phyloP scores from a whole-genome alignment of 495 filamentous ascomycete species.

The Xylaria castorea region DNA sequence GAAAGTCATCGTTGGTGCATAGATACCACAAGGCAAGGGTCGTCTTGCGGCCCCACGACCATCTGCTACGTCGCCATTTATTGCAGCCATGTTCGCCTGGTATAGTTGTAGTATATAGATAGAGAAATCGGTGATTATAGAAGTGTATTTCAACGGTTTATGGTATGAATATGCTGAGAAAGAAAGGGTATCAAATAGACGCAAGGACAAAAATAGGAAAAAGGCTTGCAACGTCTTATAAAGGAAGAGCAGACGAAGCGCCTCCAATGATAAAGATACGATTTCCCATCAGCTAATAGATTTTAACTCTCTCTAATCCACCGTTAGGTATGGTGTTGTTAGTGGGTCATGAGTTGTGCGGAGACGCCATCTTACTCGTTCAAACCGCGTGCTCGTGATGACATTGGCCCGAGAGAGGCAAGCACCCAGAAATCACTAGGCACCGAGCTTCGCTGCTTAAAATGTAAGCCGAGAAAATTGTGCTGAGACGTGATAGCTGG shows the following conservation, averaged over 20 bases:
- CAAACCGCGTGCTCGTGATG: conserved; percentile 41
- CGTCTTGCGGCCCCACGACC: conserved; percentile 49
- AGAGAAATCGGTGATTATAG: not conserved
- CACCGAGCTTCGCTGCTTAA: conserved; percentile 17
- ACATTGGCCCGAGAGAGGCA: conserved; percentile 47
- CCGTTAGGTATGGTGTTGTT: conserved; percentile 29
- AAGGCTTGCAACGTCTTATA: not conserved
- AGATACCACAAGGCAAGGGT: conserved; percentile 82
- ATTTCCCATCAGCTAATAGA: conserved; percentile 21
- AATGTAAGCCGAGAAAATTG: not conserved
- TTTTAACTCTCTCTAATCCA: conserved; percentile 33
- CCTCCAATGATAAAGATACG: conserved; percentile 18
- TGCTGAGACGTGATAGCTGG: not conserved
- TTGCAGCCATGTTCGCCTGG: conserved; percentile 15
- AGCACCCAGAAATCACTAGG: conserved; percentile 1
- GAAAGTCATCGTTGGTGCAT: conserved; percentile 90
- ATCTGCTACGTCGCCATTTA: not conserved
- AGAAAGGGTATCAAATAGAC: not conserved
- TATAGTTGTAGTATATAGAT: not conserved
- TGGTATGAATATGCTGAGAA: not conserved
- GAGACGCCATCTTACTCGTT: conserved; percentile 36
- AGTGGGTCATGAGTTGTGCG: conserved; percentile 36
- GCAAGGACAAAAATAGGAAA: conserved; percentile 6
- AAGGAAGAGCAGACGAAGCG: not conserved
- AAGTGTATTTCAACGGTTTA: not conserved